A percentile compares a stretch with the other conserved stretches of the same genome.
Conservation (phyloP, 1,139 yeast genomes). For the Taphrina flavorubra region DNA sequence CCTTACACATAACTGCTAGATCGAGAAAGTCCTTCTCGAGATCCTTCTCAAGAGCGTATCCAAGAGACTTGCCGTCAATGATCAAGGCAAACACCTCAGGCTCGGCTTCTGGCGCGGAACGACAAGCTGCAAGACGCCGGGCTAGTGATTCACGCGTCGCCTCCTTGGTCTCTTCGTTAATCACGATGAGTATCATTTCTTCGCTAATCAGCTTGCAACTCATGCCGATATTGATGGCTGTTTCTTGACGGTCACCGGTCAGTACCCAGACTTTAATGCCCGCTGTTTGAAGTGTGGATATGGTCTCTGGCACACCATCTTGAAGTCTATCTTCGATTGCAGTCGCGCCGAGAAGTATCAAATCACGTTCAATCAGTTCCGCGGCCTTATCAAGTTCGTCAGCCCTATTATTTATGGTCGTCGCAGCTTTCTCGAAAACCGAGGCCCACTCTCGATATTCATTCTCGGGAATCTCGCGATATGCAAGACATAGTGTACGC, state of each 20-base stretch:
- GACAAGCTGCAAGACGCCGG: slow-evolving; percentile 79
- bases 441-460: slow-evolving; percentile 73
- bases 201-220: slow-evolving; percentile 91
- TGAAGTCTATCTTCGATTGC: slow-evolving; percentile 98
- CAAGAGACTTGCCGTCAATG: slow-evolving; percentile 91
- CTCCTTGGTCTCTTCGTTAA: slow-evolving; percentile 81
- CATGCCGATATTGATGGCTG: slow-evolving; percentile 99
- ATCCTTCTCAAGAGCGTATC: slow-evolving; percentile 80
- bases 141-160: slow-evolving; percentile 73
- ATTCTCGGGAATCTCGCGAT: slow-evolving; percentile 75
- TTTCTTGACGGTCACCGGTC: slow-evolving; percentile 98
- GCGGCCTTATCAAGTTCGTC: slow-evolving; percentile 82
- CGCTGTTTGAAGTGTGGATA: slow-evolving; percentile 90
- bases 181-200: slow-evolving; percentile 89
- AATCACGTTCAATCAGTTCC: slow-evolving; percentile 78
- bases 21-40: slow-evolving; percentile 79
- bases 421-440: slow-evolving; percentile 76
- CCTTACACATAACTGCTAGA: slow-evolving; percentile 85
- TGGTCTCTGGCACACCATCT: slow-evolving; percentile 98
- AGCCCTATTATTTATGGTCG: slow-evolving; percentile 75
- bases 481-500: slow-evolving; percentile 91
- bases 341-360: slow-evolving; percentile 90
- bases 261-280: slow-evolving; percentile 97
- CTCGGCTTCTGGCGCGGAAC: slow-evolving; percentile 62
- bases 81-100: slow-evolving; percentile 84